Percentiles rank a stretch among this genome's conserved stretches.
Conservation (phyloP, 495 filamentous ascomycete genomes). For the Copromyces sp. region DNA sequence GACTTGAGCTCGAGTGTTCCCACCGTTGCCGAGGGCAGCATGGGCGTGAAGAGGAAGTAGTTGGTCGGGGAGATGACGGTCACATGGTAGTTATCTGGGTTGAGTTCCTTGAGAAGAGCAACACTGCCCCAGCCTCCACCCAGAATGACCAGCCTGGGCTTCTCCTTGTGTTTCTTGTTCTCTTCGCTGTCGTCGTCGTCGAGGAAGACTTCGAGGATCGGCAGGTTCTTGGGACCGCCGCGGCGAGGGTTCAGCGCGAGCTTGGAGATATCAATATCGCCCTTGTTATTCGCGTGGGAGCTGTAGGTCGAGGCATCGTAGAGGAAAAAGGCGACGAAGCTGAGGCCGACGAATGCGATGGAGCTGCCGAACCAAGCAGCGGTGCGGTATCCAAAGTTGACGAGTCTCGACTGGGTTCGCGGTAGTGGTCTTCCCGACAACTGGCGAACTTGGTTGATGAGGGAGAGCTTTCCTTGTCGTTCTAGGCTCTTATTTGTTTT, state of each 20-base stretch:
- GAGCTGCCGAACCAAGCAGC: conserved; percentile 41
- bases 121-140: conserved; percentile 96
- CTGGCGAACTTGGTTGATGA: conserved; percentile 16
- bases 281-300: conserved; percentile 42
- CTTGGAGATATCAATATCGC: conserved; percentile 73
- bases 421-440: conserved; percentile 42
- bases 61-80: conserved; percentile 90
- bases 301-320: conserved; percentile 92
- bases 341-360: conserved; percentile 31
- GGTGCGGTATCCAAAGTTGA: conserved; percentile 42
- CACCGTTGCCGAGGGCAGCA: conserved; percentile 93
- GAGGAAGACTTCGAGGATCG: conserved; percentile 75
- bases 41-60: conserved; percentile 96
- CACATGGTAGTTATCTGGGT: conserved; percentile 85
- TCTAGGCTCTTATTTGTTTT: neutral
- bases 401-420: conserved; percentile 27
- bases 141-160: conserved; percentile 84
- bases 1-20: conserved; percentile 87
- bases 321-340: conserved; percentile 75
- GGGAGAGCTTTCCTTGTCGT: conserved; percentile 3
- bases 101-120: conserved; percentile 79
- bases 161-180: conserved; percentile 61
- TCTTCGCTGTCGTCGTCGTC: conserved; percentile 74
- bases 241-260: conserved; percentile 68
- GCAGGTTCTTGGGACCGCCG: conserved; percentile 93